These are phyloP conservation scores for Blastobotrys petasosporus DNA, from an alignment of 1,139 yeast species.

Conservation along the genomic window DNA sequence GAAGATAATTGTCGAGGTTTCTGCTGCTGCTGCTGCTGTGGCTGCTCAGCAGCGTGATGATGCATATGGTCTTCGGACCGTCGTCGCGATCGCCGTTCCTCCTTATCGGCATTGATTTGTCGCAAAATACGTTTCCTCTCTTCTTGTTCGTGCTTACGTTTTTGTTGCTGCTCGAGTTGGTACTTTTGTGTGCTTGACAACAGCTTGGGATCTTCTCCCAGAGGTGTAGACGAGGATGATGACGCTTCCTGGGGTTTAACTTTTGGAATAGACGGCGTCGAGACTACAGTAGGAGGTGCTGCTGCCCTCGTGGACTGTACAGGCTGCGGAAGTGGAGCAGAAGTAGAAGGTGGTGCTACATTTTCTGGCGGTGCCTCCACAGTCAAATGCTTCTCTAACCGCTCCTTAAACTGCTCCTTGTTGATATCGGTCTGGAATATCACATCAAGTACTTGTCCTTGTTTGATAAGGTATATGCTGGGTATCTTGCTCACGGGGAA, in stretches of 20 bases:
- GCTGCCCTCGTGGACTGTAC: no score
- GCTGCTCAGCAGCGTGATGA: no score
- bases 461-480: constrained; percentile 44
- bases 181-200: constrained; percentile 25
- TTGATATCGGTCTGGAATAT: neutral
- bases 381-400: neutral
- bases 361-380: neutral
- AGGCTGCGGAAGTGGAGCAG: no score
- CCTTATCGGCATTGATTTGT: constrained; percentile 46
- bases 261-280: no score
- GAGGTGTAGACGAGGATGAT: no score
- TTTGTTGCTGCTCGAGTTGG: constrained; percentile 39
- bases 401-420: neutral
- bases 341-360: no score
- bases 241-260: no score
- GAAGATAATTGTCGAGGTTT: constrained; percentile 6
- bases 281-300: no score
- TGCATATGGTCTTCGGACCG: neutral
- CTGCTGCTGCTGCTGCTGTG: neutral
- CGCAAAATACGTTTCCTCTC: constrained; percentile 52
- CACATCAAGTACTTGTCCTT: constrained; percentile 42
- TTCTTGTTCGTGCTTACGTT: constrained; percentile 39
- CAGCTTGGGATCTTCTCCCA: no score
- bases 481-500: constrained; percentile 46
- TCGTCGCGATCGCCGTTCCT: constrained; percentile 35